A percentile compares a stretch with the other conserved stretches of the same genome.
Conservation (phyloP, 2,329 filamentous ascomycete species). For the Aurifilum marmelostoma region DNA sequence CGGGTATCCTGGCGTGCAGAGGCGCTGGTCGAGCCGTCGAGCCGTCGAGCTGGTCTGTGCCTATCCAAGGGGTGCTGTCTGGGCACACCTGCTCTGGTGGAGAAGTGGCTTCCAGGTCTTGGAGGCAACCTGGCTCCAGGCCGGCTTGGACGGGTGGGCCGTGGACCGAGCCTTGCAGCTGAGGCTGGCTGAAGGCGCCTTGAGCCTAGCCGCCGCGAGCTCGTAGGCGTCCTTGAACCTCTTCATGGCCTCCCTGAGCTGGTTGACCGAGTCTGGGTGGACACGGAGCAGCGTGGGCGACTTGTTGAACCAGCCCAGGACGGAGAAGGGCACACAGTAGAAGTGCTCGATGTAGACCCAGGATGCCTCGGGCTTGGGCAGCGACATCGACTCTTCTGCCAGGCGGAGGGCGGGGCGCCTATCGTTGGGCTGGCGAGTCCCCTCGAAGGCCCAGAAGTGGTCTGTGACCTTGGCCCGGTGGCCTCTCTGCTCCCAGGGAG, state of each 20-base stretch:
- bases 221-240: background rate
- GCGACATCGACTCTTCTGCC: constrained; percentile 25
- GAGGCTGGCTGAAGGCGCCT: background rate
- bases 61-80: too few species aligned
- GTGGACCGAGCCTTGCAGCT: background rate
- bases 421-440: constrained; percentile 32
- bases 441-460: constrained; percentile 39
- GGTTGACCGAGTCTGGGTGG: background rate
- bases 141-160: background rate
- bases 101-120: background rate
- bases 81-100: background rate
- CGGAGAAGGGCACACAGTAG: constrained; percentile 30
- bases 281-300: constrained; percentile 21
- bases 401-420: constrained; percentile 33
- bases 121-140: constrained; percentile 1
- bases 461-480: constrained; percentile 34
- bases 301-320: constrained; percentile 31
- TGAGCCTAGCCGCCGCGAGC: background rate
- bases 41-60: too few species aligned
- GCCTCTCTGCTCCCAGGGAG: constrained; percentile 38
- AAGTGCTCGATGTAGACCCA: constrained; percentile 32
- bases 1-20: too few species aligned
- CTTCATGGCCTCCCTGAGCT: constrained; percentile 14
- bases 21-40: too few species aligned
- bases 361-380: constrained; percentile 33